A percentile compares a stretch with the other conserved stretches of the same genome.
phyloP scores from a whole-genome alignment of 306 rosid species.

The Rosa lucieae region DNA sequence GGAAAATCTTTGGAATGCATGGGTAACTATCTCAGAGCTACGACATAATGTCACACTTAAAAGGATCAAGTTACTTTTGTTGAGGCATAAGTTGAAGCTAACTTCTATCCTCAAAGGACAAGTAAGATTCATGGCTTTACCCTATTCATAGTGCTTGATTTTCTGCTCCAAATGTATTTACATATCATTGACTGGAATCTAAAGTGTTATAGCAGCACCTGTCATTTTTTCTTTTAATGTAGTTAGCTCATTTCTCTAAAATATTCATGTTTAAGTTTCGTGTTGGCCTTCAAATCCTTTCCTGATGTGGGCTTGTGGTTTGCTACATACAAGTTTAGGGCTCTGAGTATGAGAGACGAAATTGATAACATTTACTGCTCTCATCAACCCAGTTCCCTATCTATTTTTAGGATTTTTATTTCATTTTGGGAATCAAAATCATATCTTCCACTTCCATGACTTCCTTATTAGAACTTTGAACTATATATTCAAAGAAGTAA shows the following conservation, averaged over 20 bases:
- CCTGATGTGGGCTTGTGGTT: not conserved
- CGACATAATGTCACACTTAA: slow-evolving; percentile 95
- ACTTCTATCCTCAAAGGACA: slow-evolving; percentile 90
- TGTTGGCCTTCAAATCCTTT: not conserved
- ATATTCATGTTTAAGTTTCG: not conserved
- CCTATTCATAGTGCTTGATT: slow-evolving; percentile 24
- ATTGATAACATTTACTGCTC: not conserved
- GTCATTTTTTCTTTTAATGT: not conserved
- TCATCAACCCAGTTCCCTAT: not conserved
- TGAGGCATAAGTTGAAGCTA: slow-evolving; percentile 93
- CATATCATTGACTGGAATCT: not conserved
- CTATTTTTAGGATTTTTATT: not conserved
- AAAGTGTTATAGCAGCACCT: not conserved
- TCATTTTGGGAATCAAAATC: not conserved
- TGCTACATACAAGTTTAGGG: not conserved
- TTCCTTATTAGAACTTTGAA: not conserved
- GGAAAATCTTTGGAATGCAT: slow-evolving; percentile 96
- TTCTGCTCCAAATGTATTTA: slow-evolving; percentile 12
- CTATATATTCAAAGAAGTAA: not conserved
- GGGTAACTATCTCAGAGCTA: slow-evolving; percentile 95
- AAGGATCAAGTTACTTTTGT: slow-evolving; percentile 86
- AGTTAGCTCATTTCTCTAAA: not conserved
- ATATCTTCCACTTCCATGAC: not conserved
- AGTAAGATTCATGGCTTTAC: slow-evolving; percentile 56
- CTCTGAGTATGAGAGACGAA: not conserved